These are phyloP conservation scores for Mycena indigotica DNA, from an alignment of 768 basidiomycete species.

Conservation along the genomic window DNA sequence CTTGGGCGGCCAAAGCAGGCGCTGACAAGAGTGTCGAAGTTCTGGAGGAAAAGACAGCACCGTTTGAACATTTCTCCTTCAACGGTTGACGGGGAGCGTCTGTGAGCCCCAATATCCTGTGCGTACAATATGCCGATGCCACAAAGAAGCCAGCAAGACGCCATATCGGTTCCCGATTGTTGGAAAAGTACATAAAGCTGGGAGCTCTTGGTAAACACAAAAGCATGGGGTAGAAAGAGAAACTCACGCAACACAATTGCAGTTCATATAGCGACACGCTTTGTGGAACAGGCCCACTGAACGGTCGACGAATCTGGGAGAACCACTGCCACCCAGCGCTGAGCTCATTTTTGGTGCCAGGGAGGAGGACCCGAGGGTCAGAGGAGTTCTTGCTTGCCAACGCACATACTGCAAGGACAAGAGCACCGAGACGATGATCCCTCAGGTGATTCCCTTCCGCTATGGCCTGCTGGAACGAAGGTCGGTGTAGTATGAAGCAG, in stretches of 20 bases:
- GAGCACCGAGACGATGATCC: conserved; percentile 41
- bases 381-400: conserved; percentile 44
- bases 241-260: conserved; percentile 49
- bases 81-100: conserved; percentile 38
- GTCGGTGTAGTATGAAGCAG: conserved; percentile 52
- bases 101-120: conserved; percentile 48
- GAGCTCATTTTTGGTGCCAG: conserved; percentile 21
- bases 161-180: conserved; percentile 41
- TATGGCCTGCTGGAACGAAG: conserved; percentile 47
- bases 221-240: conserved; percentile 28
- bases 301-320: conserved; percentile 51
- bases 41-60: conserved; percentile 32
- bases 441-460: conserved; percentile 38
- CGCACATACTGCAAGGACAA: conserved; percentile 56
- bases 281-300: conserved; percentile 45
- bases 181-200: conserved; percentile 40
- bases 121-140: conserved; percentile 51
- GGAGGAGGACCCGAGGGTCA: conserved; percentile 43
- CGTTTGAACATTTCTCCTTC: conserved; percentile 49
- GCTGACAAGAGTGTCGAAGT: conserved; percentile 34
- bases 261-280: conserved; percentile 59
- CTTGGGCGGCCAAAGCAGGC: conserved; percentile 53
- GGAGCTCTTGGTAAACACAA: conserved; percentile 1
- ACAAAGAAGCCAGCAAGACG: conserved; percentile 43
- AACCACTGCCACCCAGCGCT: conserved; percentile 48